These are phyloP conservation scores for Lippia alba DNA, from an alignment of 305 asterid species.

Conservation along the genomic window DNA sequence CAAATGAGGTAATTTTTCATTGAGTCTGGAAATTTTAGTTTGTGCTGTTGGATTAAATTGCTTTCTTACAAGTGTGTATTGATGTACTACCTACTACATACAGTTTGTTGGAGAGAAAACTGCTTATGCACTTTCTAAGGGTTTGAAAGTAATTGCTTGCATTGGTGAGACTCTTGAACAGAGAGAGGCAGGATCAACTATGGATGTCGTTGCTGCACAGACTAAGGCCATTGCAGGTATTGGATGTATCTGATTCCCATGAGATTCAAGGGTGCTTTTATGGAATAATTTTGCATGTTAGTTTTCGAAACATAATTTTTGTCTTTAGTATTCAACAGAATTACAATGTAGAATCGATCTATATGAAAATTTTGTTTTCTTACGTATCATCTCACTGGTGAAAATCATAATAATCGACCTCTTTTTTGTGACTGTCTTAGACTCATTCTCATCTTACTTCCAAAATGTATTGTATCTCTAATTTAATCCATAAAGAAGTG, in stretches of 20 bases:
- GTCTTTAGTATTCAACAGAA: no score
- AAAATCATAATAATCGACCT: not conserved
- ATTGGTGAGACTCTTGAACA: slow-evolving; percentile 99
- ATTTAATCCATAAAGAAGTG: not conserved
- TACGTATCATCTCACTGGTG: slow-evolving; percentile 8
- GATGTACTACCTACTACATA: slow-evolving; percentile 17
- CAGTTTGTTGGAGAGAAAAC: slow-evolving; percentile 97
- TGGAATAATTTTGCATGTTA: not conserved
- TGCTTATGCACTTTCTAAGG: slow-evolving; percentile 93
- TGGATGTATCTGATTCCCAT: not conserved
- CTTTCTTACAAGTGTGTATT: slow-evolving; percentile 17
- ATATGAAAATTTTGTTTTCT: no score
- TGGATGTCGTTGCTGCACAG: slow-evolving; percentile 91
- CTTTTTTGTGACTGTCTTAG: not conserved
- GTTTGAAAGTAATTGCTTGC: slow-evolving; percentile 96
- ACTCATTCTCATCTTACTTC: not conserved
- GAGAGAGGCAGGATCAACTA: slow-evolving; percentile 90
- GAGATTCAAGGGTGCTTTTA: slow-evolving; percentile 9
- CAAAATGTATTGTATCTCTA: not conserved
- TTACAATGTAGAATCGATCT: no score
- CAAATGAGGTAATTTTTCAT: slow-evolving; percentile 68
- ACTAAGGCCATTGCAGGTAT: slow-evolving; percentile 98
- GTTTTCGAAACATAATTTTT: no score
- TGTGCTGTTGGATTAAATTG: slow-evolving; percentile 17
- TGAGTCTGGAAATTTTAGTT: not conserved